phyloP scores from a whole-genome alignment of 2,329 filamentous ascomycete genomes.

The Talaromyces sp. region DNA sequence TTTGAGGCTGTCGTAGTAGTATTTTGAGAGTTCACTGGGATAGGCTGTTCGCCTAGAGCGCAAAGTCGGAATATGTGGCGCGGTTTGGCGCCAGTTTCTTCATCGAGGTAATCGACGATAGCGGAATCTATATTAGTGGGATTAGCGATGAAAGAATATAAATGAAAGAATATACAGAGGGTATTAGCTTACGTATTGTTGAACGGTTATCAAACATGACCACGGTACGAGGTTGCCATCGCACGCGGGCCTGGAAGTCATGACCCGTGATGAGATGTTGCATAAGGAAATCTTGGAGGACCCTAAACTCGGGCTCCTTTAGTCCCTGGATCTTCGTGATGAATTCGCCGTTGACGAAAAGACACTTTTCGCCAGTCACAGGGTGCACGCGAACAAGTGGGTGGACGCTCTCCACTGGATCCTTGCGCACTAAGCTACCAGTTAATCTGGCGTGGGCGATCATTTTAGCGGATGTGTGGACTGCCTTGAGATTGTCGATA shows the following conservation, averaged over 20 bases:
- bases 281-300: slow-evolving; percentile 45
- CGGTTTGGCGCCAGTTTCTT: slow-evolving; percentile 43
- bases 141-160: too few species aligned
- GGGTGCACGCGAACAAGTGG: slow-evolving; percentile 46
- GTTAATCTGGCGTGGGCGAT: slow-evolving; percentile 39
- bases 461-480: slow-evolving; percentile 43
- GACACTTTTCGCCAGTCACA: slow-evolving; percentile 45
- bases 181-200: slow-evolving; percentile 40
- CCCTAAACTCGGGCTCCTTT: slow-evolving; percentile 44
- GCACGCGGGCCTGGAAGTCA: slow-evolving; percentile 45
- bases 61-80: slow-evolving; percentile 49
- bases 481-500: slow-evolving; percentile 31
- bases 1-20: not conserved
- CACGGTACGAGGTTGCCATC: slow-evolving; percentile 47
- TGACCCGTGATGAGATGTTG: slow-evolving; percentile 45
- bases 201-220: slow-evolving; percentile 49
- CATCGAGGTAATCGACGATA: slow-evolving; percentile 46
- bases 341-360: slow-evolving; percentile 48
- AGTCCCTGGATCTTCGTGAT: slow-evolving; percentile 45
- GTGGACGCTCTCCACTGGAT: slow-evolving; percentile 42
- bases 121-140: slow-evolving; percentile 40
- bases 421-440: slow-evolving; percentile 42
- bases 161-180: not conserved
- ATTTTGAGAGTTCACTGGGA: slow-evolving; percentile 31
- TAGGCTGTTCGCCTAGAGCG: slow-evolving; percentile 47